Evolutionary conservation across 176 grass and related monocot genomes (phyloP).

Genomic region (Juncus effusus): DNA sequence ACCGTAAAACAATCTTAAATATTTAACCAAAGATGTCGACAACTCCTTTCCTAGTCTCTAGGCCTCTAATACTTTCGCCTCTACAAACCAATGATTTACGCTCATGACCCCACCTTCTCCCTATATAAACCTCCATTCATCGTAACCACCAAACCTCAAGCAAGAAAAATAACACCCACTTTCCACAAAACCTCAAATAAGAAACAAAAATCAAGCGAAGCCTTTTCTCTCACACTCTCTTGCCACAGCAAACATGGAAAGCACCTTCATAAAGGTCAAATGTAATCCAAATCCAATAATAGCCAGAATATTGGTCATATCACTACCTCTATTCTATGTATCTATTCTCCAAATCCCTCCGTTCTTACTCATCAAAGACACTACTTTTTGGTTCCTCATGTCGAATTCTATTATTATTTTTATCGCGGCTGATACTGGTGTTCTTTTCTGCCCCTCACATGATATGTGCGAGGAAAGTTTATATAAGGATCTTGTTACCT

Average conservation of each 20-base stretch:
- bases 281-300: conserved; percentile 12
- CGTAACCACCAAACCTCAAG: neutral
- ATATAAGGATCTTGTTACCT: conserved; percentile 2
- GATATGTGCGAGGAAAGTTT: conserved; percentile 5
- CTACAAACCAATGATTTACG: conserved; percentile 16
- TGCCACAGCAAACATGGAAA: conserved; percentile 26
- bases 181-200: conserved; percentile 10
- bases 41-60: conserved; percentile 20
- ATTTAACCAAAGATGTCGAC: neutral
- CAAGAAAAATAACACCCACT: neutral
- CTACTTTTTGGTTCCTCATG: conserved; percentile 99
- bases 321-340: conserved; percentile 75
- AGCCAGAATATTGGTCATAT: conserved; percentile 54
- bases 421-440: conserved; percentile 72
- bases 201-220: conserved; percentile 10
- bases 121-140: conserved; percentile 18
- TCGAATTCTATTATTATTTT: conserved; percentile 93
- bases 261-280: neutral
- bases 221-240: conserved; percentile 12
- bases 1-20: too few relatives aligned
- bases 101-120: conserved; percentile 8
- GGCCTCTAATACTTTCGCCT: conserved; percentile 9
- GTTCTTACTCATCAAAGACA: conserved; percentile 65
- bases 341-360: conserved; percentile 82
- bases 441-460: conserved; percentile 36